Conservation (phyloP, 129 eudicot species). For the Chrysanthemum seticuspe region DNA sequence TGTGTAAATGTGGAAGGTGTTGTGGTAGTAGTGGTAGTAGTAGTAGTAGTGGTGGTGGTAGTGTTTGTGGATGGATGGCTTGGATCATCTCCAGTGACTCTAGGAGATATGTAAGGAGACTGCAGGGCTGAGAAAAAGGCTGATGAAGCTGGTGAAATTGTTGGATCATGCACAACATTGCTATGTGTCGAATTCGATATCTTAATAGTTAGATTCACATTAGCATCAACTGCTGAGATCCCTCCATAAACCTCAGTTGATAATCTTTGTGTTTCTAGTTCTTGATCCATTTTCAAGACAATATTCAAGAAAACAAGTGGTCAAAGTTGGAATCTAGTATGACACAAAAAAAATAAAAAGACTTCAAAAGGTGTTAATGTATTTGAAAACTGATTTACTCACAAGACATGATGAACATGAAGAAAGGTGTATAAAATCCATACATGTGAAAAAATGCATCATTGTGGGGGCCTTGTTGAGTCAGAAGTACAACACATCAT, state of each 20-base stretch:
- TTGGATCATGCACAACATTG: conserved; percentile 26
- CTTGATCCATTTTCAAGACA: conserved; percentile 10
- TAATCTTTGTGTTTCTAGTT: conserved; percentile 50
- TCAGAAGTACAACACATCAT: conserved; percentile 37
- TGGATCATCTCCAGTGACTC: conserved; percentile 47
- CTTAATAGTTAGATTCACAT: conserved; percentile 58
- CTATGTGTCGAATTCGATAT: conserved; percentile 42
- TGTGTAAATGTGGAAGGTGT: conserved; percentile 48
- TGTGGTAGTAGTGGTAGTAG: conserved; percentile 22
- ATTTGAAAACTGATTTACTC: conserved; percentile 22
- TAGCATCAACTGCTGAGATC: conserved; percentile 45
- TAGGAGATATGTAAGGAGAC: conserved; percentile 91
- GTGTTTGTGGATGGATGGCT: conserved; percentile 34
- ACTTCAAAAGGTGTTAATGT: conserved; percentile 22
- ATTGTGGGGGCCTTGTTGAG: conserved; percentile 37
- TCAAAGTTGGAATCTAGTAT: conserved; percentile 23
- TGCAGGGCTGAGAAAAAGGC: conserved; percentile 90
- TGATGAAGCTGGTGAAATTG: conserved; percentile 72
- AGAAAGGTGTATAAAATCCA: conserved; percentile 20
- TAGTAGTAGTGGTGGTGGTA: conserved; percentile 7
- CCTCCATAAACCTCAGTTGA: conserved; percentile 7
- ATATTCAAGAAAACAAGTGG: conserved; percentile 16
- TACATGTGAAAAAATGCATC: conserved; percentile 53
- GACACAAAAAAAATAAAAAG: conserved; percentile 29
- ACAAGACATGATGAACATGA: conserved; percentile 30